Evolutionary conservation across 768 basidiomycete species (phyloP).

Genomic region (Clavaria fumosa): DNA sequence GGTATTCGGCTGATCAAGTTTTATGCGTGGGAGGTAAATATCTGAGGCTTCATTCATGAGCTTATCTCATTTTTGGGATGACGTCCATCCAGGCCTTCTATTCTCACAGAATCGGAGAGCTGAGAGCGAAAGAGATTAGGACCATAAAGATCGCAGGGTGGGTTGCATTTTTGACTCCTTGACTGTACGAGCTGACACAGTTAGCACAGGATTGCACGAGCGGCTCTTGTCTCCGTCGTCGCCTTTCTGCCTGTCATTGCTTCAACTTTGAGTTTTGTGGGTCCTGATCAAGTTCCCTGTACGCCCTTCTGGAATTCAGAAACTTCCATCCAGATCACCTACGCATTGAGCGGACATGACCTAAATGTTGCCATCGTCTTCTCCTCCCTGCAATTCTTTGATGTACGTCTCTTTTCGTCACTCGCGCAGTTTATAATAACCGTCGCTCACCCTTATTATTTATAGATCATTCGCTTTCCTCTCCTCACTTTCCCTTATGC

Average conservation of each 20-base stretch:
- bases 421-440: too few relatives aligned
- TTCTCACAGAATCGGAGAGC: slow-evolving; percentile 11
- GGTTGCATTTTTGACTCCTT: slow-evolving; percentile 9
- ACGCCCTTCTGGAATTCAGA: background rate
- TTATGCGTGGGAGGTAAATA: slow-evolving; percentile 48
- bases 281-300: slow-evolving; percentile 10
- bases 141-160: slow-evolving; percentile 26
- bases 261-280: slow-evolving; percentile 35
- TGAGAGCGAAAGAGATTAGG: slow-evolving; percentile 25
- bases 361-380: slow-evolving; percentile 42
- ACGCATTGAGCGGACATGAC: slow-evolving; percentile 37
- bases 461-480: slow-evolving; percentile 43
- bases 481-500: slow-evolving; percentile 42
- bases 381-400: slow-evolving; percentile 41
- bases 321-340: slow-evolving; percentile 34
- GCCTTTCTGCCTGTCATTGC: slow-evolving; percentile 37
- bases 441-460: too few relatives aligned
- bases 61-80: too few relatives aligned
- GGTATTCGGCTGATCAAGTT: slow-evolving; percentile 52
- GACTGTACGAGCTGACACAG: background rate
- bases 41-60: too few relatives aligned
- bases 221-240: slow-evolving; percentile 27
- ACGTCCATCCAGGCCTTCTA: too few relatives aligned
- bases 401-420: too few relatives aligned
- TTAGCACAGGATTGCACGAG: slow-evolving; percentile 19